phyloP scores from a whole-genome alignment of 2,329 filamentous ascomycete genomes.

The Aspergillus fructus region DNA sequence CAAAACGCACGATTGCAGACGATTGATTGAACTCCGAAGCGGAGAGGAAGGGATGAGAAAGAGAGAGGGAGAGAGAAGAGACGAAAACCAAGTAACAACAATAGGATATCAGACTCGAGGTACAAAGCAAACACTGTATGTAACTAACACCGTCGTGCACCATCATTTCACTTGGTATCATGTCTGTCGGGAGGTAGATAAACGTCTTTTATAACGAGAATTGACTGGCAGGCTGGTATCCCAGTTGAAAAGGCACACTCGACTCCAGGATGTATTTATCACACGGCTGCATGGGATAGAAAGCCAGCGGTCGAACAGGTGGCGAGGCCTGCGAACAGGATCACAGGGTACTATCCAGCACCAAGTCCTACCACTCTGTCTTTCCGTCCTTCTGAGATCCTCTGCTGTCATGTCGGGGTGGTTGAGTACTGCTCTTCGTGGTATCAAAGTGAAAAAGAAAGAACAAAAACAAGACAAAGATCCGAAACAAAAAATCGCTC shows the following conservation, averaged over 20 bases:
- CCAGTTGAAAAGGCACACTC: neutral
- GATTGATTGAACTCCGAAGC: neutral
- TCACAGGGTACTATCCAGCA: neutral
- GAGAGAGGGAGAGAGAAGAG: neutral
- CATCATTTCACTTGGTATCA: conserved; percentile 30
- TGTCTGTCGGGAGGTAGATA: conserved; percentile 12
- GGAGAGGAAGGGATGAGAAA: neutral
- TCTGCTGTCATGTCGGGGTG: neutral
- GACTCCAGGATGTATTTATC: neutral
- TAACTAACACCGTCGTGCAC: conserved; percentile 23
- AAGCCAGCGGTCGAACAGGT: neutral
- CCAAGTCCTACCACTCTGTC: neutral
- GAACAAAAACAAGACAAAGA: conserved; percentile 23
- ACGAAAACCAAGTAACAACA: conserved; percentile 11
- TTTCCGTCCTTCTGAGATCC: conserved; percentile 9
- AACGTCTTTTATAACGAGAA: conserved; percentile 15
- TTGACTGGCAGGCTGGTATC: neutral
- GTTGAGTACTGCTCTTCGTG: conserved; percentile 23
- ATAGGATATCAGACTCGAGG: conserved; percentile 5
- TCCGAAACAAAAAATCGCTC: conserved; percentile 23
- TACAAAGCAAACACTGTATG: conserved; percentile 6
- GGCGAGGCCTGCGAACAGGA: neutral
- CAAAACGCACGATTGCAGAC: conserved; percentile 3
- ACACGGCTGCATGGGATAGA: neutral
- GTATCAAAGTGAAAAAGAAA: conserved; percentile 27